Evolutionary conservation across 164 flowering plant species (phyloP), one percentile per base, ranked within the genome.

Genomic region (Tinospora cordifolia): DNA sequence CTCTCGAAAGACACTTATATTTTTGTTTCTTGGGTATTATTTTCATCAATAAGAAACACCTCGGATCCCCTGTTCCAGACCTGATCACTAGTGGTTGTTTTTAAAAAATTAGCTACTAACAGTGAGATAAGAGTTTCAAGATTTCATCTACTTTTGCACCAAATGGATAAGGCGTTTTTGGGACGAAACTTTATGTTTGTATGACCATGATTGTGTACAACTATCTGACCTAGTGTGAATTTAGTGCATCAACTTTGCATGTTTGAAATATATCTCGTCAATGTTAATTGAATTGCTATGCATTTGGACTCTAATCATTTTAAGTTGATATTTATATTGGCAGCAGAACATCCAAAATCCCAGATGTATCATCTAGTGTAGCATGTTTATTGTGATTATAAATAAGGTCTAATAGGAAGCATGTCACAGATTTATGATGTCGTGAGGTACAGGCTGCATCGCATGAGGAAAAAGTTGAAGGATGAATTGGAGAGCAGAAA

Each of bases 401-500:
- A 46, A 36, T 25, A 66, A 41, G 54, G 68, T 41, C 68, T 67
- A 36, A 65, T 40, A 30, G 11, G 15, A 65, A 72, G 17, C 77
- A 1, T 75, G 27, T 75, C 83, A 82, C 88, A 95, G 99, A 87
- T 95, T 68, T 82, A 84, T 84, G 99, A 95, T 83, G 94, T 92
- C 27, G 93, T 92, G 65, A 83, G 99, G 79, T 95, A 92, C 75
- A 87, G 98, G 79, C 60, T 92, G 70, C 90, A 95, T 72, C 89
- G 99, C 10, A 87, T 95, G 98, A 90, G 76, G 93, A 90, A 95
- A 77, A 90, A 87, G 66, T 72, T 95, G 54, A 95, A 90, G 75
- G 98, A 92, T 83, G 94, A 92, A 70, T 73, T 95, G 68, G 99
- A 92, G 12, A 78, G 83, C 83, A 90, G 87, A 83, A 91, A 95